These are phyloP conservation scores for Saccharomycopsis amapae DNA, from an alignment of 805 yeast genomes.

Conservation along the genomic window DNA sequence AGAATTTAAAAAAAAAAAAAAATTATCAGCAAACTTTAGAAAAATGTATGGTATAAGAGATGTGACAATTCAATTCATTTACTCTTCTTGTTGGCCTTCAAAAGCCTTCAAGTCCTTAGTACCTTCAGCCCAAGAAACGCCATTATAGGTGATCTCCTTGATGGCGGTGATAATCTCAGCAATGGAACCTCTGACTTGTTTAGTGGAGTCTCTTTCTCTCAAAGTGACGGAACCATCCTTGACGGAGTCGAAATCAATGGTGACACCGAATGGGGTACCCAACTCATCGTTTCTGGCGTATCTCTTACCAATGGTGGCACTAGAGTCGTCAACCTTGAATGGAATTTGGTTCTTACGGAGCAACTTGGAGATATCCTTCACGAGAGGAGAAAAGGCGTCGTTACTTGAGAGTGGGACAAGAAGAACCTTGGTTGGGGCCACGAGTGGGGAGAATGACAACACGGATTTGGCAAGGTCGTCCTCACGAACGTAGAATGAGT, in stretches of 20 bases:
- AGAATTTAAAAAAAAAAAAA: background rate
- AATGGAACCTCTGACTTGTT: conserved; percentile 89
- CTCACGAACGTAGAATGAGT: conserved; percentile 90
- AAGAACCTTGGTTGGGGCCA: conserved; percentile 96
- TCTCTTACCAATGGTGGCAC: conserved; percentile 96
- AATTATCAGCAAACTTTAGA: background rate
- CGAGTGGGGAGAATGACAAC: conserved; percentile 86
- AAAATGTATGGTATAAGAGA: no score
- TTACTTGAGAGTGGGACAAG: conserved; percentile 90
- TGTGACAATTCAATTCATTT: background rate
- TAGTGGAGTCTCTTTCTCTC: conserved; percentile 95
- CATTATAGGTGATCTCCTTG: conserved; percentile 65
- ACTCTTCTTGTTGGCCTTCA: conserved; percentile 51
- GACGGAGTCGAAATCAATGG: conserved; percentile 90
- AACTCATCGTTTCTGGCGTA: conserved; percentile 97
- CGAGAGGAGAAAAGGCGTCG: conserved; percentile 68
- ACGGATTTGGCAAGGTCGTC: conserved; percentile 86
- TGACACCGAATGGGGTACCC: conserved; percentile 98
- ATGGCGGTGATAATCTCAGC: conserved; percentile 68
- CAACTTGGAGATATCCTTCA: conserved; percentile 57
- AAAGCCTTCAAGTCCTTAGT: conserved; percentile 66
- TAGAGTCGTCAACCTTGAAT: conserved; percentile 93
- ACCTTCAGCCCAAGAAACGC: conserved; percentile 79
- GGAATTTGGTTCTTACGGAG: conserved; percentile 81
- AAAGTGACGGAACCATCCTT: conserved; percentile 84